phyloP scores from a whole-genome alignment of 306 rosid genomes.

The Glycine soja region DNA sequence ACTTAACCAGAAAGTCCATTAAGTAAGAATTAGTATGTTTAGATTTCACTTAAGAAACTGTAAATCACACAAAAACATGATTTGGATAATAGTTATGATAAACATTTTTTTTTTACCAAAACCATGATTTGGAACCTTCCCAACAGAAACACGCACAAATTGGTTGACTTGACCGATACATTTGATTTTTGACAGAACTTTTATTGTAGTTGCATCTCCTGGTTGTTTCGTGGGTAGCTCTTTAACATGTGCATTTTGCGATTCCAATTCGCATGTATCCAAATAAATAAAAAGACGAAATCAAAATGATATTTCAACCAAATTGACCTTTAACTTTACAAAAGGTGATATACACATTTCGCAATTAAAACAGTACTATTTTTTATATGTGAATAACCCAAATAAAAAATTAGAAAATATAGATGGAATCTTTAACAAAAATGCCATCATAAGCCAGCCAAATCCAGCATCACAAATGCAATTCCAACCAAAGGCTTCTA shows the following conservation, averaged over 20 bases:
- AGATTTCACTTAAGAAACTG: too few relatives aligned
- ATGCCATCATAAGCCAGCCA: conserved; percentile 31
- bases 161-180: not conserved
- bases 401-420: not conserved
- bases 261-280: not conserved
- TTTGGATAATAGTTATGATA: too few relatives aligned
- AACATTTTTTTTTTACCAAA: not conserved
- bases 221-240: conserved; percentile 7
- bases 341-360: not conserved
- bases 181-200: not conserved
- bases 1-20: not conserved
- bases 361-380: too few relatives aligned
- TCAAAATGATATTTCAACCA: not conserved
- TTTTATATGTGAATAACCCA: not conserved
- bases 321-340: not conserved
- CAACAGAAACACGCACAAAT: not conserved
- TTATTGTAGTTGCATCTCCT: not conserved
- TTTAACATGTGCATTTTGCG: not conserved
- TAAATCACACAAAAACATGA: too few relatives aligned
- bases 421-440: not conserved
- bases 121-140: not conserved
- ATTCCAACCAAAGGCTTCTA: conserved; percentile 7
- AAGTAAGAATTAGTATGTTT: not conserved
- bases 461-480: conserved; percentile 20
- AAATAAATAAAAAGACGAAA: not conserved